These are phyloP conservation scores for Podila epigama DNA, from an alignment of 192 early-diverging fungal species.

Conservation along the genomic window DNA sequence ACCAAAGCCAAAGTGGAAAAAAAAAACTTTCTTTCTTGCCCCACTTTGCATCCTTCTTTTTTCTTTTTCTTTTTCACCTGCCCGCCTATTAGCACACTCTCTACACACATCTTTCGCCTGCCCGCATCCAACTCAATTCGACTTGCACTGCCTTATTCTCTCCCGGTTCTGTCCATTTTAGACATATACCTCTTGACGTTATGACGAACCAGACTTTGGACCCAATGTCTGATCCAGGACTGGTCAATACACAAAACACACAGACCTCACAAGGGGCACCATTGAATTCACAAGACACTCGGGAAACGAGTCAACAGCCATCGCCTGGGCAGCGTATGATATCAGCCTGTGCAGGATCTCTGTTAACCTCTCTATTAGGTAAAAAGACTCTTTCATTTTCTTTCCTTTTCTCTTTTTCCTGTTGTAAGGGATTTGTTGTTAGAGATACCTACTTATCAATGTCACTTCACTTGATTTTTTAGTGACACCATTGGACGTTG, in stretches of 20 bases:
- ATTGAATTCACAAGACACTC: too few relatives aligned
- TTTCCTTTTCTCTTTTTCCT: neutral
- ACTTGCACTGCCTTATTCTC: too few relatives aligned
- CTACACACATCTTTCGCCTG: too few relatives aligned
- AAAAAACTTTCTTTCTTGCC: neutral
- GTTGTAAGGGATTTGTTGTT: neutral
- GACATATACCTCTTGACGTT: neutral
- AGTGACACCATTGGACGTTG: slow-evolving; percentile 89
- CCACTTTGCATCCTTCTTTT: neutral
- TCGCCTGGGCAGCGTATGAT: slow-evolving; percentile 71
- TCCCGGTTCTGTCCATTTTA: neutral
- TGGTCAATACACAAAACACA: too few relatives aligned
- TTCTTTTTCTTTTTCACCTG: neutral
- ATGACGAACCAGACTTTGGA: too few relatives aligned
- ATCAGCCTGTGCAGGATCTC: slow-evolving; percentile 84
- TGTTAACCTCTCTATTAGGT: slow-evolving; percentile 84
- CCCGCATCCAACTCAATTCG: neutral
- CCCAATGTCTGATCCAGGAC: too few relatives aligned
- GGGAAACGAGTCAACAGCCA: slow-evolving; percentile 21
- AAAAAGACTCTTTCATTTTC: slow-evolving; percentile 11
- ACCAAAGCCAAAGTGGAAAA: neutral
- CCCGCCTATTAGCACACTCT: neutral
- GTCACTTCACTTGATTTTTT: slow-evolving; percentile 1
- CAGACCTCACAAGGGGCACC: too few relatives aligned
- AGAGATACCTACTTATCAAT: neutral